Percentiles rank a stretch among this genome's conserved stretches.
These are phyloP conservation scores for Naganishia cerealis DNA, from an alignment of 1,284 basidiomycete genomes.

Conservation along the genomic window DNA sequence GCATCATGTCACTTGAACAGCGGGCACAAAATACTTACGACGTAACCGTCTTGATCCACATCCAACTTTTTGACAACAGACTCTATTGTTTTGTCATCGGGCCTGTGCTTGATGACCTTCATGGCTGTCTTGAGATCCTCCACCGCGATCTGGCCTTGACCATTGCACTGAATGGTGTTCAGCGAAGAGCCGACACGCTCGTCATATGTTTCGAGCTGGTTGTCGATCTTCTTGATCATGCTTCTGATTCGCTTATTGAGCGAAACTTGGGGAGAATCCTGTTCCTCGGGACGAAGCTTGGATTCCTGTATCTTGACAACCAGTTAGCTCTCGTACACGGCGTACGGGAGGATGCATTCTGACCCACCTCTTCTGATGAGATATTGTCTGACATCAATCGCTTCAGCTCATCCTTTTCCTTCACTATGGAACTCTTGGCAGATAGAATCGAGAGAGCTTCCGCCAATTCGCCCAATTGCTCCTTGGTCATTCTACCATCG, in stretches of 20 bases:
- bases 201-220: slow-evolving; percentile 90
- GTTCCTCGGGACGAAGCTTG: slow-evolving; percentile 51
- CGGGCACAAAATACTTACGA: slow-evolving; percentile 58
- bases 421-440: slow-evolving; percentile 92
- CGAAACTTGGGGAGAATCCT: slow-evolving; percentile 53
- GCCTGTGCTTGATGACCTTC: slow-evolving; percentile 88
- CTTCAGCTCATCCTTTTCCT: slow-evolving; percentile 89
- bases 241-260: slow-evolving; percentile 89
- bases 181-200: slow-evolving; percentile 82
- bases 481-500: slow-evolving; percentile 91
- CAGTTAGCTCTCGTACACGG: neutral
- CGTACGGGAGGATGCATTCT: slow-evolving; percentile 9
- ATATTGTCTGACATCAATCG: slow-evolving; percentile 88
- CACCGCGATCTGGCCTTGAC: slow-evolving; percentile 87
- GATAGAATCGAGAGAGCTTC: slow-evolving; percentile 85
- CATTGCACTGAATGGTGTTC: slow-evolving; percentile 89
- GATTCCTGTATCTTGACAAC: slow-evolving; percentile 44
- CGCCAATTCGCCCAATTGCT: slow-evolving; percentile 90
- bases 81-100: slow-evolving; percentile 85
- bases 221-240: slow-evolving; percentile 95
- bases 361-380: slow-evolving; percentile 72
- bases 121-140: slow-evolving; percentile 87
- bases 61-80: slow-evolving; percentile 90
- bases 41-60: slow-evolving; percentile 91
- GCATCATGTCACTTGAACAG: slow-evolving; percentile 10